Conservation (phyloP, 805 yeast species). For the Torulaspora microellipsoides region DNA sequence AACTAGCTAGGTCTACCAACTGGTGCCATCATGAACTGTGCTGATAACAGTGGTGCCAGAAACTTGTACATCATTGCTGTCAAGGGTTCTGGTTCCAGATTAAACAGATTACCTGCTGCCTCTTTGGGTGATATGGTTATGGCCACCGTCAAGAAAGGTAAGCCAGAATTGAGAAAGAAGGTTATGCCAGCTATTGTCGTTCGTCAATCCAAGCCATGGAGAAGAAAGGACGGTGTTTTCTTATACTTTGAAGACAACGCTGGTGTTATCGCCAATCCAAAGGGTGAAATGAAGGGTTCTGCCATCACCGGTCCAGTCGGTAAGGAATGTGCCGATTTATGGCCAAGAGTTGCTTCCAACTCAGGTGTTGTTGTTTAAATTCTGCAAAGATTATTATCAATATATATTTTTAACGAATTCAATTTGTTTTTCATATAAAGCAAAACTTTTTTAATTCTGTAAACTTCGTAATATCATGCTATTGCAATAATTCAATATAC, state of each 20-base stretch:
- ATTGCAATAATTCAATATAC: too few species aligned
- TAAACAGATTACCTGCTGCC: constrained; percentile 99
- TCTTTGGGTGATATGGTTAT: constrained; percentile 99
- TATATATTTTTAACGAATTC: constrained; percentile 16
- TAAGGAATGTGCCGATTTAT: constrained; percentile 99
- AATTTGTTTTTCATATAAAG: constrained; percentile 15
- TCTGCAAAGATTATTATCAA: constrained; percentile 12
- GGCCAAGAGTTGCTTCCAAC: constrained; percentile 99
- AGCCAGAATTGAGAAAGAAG: constrained; percentile 99
- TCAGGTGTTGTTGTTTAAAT: constrained; percentile 99
- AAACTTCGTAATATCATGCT: neutral
- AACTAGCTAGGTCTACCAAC: constrained; percentile 95
- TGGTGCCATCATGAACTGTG: constrained; percentile 99
- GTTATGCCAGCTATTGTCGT: constrained; percentile 99
- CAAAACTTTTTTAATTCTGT: neutral
- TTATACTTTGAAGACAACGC: constrained; percentile 99
- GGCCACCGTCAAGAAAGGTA: constrained; percentile 99
- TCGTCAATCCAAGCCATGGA: constrained; percentile 99
- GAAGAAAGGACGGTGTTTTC: constrained; percentile 99
- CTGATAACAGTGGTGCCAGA: constrained; percentile 99
- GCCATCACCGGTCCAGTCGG: constrained; percentile 99
- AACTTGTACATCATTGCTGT: constrained; percentile 98
- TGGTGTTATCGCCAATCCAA: constrained; percentile 99
- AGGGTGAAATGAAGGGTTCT: constrained; percentile 99
- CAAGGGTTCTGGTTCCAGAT: constrained; percentile 99